phyloP scores from a whole-genome alignment of 2,329 filamentous ascomycete genomes.

The Ascochyta koolunga region DNA sequence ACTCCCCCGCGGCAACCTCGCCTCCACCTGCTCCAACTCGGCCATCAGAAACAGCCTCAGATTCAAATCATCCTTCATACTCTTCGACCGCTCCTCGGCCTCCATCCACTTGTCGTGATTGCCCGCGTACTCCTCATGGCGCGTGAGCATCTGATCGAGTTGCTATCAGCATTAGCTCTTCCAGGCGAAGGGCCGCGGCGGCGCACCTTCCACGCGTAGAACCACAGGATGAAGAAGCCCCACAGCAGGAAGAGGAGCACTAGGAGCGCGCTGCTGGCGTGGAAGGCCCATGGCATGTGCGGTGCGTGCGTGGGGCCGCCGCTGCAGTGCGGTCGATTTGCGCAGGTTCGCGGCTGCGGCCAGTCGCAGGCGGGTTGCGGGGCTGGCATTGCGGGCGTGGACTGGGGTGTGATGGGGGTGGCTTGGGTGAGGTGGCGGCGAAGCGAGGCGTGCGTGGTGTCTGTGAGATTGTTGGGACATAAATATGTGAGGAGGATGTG shows the following conservation, averaged over 20 bases:
- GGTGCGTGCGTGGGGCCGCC: not conserved
- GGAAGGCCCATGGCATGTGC: not conserved
- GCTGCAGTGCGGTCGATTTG: no score
- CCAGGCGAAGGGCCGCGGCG: not conserved
- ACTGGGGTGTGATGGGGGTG: no score
- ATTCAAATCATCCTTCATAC: not conserved
- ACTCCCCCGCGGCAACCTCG: not conserved
- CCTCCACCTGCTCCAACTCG: not conserved
- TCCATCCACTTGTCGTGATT: not conserved
- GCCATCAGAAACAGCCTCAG: conserved; percentile 2
- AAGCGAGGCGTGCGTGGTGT: no score
- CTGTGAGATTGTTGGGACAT: no score
- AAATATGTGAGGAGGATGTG: no score
- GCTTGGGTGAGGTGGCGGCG: no score
- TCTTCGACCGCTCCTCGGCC: not conserved
- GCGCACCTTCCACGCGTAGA: not conserved
- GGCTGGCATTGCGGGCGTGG: no score
- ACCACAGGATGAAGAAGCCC: not conserved
- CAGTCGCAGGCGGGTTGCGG: no score
- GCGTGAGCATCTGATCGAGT: not conserved
- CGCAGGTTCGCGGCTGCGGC: no score
- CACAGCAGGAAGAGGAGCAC: not conserved
- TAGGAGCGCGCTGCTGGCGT: not conserved
- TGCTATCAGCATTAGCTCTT: not conserved
- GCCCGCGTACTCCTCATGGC: not conserved